phyloP scores from a whole-genome alignment of 2,329 filamentous ascomycete genomes.

The Colletotrichum tanaceti region DNA sequence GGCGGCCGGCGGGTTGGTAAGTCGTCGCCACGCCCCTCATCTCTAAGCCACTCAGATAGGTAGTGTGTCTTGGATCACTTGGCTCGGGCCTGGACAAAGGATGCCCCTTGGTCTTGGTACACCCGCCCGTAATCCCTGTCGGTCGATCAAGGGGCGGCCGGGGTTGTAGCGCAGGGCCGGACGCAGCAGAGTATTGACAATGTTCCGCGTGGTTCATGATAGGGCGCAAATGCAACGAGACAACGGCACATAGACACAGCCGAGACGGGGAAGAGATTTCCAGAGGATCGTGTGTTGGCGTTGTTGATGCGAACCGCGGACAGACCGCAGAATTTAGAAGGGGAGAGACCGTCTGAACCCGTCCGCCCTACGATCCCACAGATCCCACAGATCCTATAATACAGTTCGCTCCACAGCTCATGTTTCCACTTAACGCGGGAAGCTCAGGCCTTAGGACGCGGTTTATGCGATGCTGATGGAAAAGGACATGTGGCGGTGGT shows the following conservation, averaged over 20 bases:
- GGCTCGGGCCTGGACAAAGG: constrained; percentile 33
- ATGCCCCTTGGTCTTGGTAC: constrained; percentile 20
- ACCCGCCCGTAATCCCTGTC: constrained; percentile 30
- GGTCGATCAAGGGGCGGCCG: constrained; percentile 23
- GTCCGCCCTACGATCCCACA: constrained; percentile 20
- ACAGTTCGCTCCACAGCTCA: constrained; percentile 9
- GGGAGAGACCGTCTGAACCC: constrained; percentile 25
- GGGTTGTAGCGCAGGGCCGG: not conserved
- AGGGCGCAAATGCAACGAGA: constrained; percentile 29
- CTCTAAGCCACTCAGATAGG: constrained; percentile 36
- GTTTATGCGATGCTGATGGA: constrained; percentile 30
- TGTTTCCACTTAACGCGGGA: constrained; percentile 27
- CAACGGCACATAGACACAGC: constrained; percentile 6
- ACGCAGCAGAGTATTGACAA: not conserved
- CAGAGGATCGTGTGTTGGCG: no score
- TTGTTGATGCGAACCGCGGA: no score
- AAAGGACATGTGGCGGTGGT: constrained; percentile 1
- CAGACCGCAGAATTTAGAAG: not conserved
- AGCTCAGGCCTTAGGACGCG: constrained; percentile 32
- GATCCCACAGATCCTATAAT: constrained; percentile 4
- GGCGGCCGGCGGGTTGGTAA: constrained; percentile 25
- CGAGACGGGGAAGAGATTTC: constrained; percentile 6
- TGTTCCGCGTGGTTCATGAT: constrained; percentile 13
- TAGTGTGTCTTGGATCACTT: not conserved
- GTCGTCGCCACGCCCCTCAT: constrained; percentile 37